Percentiles rank a stretch among this genome's conserved stretches.
Evolutionary conservation across 495 filamentous ascomycete species (phyloP).

Genomic region (Hypoxylon trugodes): DNA sequence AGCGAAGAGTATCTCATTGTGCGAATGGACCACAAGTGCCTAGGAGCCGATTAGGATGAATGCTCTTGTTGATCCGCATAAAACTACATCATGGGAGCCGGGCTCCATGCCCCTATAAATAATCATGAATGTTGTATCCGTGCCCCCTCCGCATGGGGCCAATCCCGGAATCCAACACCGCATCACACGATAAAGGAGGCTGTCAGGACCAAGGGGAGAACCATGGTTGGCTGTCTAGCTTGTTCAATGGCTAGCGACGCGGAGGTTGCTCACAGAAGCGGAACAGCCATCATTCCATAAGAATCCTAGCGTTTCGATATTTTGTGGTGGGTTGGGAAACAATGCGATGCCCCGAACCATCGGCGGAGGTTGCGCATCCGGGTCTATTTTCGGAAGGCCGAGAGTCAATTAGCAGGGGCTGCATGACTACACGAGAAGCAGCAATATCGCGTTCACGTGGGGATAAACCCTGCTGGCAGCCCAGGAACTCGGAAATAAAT

Average conservation of each 20-base stretch:
- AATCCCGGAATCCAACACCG: slow-evolving; percentile 1
- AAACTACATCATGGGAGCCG: background rate
- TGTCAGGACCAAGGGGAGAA: background rate
- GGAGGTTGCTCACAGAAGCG: slow-evolving; percentile 14
- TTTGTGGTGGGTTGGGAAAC: slow-evolving; percentile 25
- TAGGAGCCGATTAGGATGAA: background rate
- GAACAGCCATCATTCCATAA: slow-evolving; percentile 21
- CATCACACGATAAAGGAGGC: slow-evolving; percentile 4
- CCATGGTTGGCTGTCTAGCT: background rate
- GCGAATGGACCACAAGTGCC: background rate
- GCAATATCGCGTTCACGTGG: slow-evolving; percentile 2
- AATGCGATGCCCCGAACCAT: slow-evolving; percentile 19
- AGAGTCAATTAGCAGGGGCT: background rate
- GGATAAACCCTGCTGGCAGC: background rate
- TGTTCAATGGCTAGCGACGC: slow-evolving; percentile 12
- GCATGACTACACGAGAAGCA: background rate
- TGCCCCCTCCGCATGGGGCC: background rate
- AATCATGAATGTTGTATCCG: background rate
- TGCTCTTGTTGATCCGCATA: background rate
- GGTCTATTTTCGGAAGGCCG: slow-evolving; percentile 33
- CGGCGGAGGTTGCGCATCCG: slow-evolving; percentile 41
- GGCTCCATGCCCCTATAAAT: slow-evolving; percentile 11
- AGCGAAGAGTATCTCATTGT: slow-evolving; percentile 36
- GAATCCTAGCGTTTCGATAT: slow-evolving; percentile 25
- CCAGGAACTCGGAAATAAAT: slow-evolving; percentile 29